These are phyloP conservation scores for Ceriops tagal DNA, from an alignment of 345 rosid genomes.

Conservation along the genomic window DNA sequence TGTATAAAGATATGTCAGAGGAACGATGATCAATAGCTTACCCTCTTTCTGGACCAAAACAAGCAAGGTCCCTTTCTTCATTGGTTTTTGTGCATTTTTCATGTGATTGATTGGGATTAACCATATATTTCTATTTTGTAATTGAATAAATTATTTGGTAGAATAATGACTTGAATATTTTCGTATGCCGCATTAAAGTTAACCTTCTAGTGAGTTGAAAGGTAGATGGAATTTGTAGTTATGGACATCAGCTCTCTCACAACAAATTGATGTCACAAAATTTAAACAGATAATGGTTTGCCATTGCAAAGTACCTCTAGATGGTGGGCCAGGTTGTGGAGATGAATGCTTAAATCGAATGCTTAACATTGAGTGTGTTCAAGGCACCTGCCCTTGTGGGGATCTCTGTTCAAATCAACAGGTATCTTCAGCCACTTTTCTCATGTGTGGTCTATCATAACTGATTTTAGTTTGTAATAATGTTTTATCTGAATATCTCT, in stretches of 20 bases:
- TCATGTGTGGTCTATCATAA: not conserved
- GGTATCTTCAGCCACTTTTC: slow-evolving; percentile 36
- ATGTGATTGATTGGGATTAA: no score
- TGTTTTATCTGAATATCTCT: slow-evolving; percentile 16
- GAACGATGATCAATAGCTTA: no score
- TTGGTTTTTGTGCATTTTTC: no score
- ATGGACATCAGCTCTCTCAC: not conserved
- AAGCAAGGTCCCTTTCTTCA: no score
- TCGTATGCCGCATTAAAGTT: not conserved
- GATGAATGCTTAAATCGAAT: slow-evolving; percentile 96
- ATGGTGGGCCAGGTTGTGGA: slow-evolving; percentile 72
- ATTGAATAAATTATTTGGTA: not conserved
- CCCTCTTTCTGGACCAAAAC: no score
- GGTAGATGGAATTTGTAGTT: slow-evolving; percentile 1
- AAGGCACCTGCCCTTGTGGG: slow-evolving; percentile 90
- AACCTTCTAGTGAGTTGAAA: slow-evolving; percentile 4
- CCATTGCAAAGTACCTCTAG: slow-evolving; percentile 67
- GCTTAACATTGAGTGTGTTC: slow-evolving; percentile 96
- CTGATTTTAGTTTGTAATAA: not conserved
- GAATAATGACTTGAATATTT: not conserved
- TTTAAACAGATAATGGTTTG: slow-evolving; percentile 87
- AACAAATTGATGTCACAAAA: slow-evolving; percentile 1
- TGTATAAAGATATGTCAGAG: no score
- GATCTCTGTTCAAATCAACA: slow-evolving; percentile 93
- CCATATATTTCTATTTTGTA: no score